Evolutionary conservation across 2,329 filamentous ascomycete genomes (phyloP).

Genomic region (Biscogniauxia marginata): DNA sequence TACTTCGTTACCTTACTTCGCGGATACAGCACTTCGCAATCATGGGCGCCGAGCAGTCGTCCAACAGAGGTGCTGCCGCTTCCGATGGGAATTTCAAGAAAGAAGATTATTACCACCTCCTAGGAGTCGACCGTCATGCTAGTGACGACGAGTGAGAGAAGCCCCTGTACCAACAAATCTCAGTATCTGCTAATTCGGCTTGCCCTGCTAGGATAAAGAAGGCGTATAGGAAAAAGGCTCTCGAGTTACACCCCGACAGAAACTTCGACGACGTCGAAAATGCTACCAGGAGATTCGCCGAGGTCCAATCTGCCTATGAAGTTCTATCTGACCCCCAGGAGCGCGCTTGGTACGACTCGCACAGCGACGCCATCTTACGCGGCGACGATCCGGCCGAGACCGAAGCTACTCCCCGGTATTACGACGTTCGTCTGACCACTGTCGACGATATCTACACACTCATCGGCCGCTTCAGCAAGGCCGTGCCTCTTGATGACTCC

Average conservation of each 20-base stretch:
- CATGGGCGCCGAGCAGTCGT: conserved; percentile 58
- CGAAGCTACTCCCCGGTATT: conserved; percentile 55
- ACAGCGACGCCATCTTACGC: conserved; percentile 79
- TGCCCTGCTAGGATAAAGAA: conserved; percentile 71
- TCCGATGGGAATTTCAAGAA: conserved; percentile 43
- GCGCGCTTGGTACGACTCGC: conserved; percentile 95
- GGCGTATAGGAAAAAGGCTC: conserved; percentile 84
- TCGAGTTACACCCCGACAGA: conserved; percentile 92
- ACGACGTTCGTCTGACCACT: conserved; percentile 74
- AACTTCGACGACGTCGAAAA: conserved; percentile 84
- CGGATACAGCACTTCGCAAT: not conserved
- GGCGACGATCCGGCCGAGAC: conserved; percentile 55
- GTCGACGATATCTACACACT: conserved; percentile 75
- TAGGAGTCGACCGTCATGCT: conserved; percentile 70
- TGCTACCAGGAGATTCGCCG: conserved; percentile 82
- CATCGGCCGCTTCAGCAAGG: conserved; percentile 76
- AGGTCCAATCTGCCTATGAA: conserved; percentile 90
- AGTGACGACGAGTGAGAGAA: conserved; percentile 72
- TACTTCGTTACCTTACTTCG: not conserved
- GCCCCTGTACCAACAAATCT: not conserved
- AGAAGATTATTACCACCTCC: conserved; percentile 82
- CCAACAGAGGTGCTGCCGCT: conserved; percentile 34
- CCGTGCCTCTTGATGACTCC: conserved; percentile 76
- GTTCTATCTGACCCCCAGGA: conserved; percentile 96
- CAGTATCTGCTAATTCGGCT: not conserved